Base-by-base conservation (phyloP, 2,329 filamentous ascomycete species). In the Ophiobolus disseminans region DNA sequence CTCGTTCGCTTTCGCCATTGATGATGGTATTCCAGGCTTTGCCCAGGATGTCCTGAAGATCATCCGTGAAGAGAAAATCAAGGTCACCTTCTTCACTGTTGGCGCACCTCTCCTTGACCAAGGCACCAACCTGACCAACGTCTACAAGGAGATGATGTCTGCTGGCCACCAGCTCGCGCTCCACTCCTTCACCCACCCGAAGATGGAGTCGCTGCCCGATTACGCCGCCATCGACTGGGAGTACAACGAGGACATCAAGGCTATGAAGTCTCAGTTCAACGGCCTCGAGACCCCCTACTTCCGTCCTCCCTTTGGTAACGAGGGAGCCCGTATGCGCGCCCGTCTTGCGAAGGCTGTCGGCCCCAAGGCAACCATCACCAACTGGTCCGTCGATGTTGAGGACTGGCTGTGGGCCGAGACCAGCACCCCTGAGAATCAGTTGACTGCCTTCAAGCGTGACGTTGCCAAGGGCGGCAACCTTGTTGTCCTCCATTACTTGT, bases 81-180 rank as follows among this genome's bases (percentile, higher is more conserved):
- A 83, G 56, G 86, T 87, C 3, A 89, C 86, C 1, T 89, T 89
- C 70, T 89, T 89, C 74, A 87, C 85, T 26, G 85, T 89, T 34
- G 86, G 86, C 8, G 78, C 80, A 1, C 83, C 85, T 1, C 76
- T 89, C 0, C 74, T 83, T 13, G 83, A 88, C 62, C 50, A 65
- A 2, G 73, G 75, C 16, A 86, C 83, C 16, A 87, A 87, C 60
- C 78, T 89, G 40, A 84, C 83, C 19, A 77, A 75, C 34, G 80
- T 88, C 19, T 89, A 89, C 74, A 76, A 75, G 49, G 82, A 86
- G 67, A 86, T 88, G 84, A 66, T 80, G 32, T 60, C 70, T 10
- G 77, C 78, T 14, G 86, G 86, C 3, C 86, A 89, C 74, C 86
- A 89, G 72, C 81, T 89, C 62, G 86, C 86, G 0, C 71, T 88